Conservation (phyloP, 2,329 filamentous ascomycete genomes). For the Berkeleyomyces rouxiae region DNA sequence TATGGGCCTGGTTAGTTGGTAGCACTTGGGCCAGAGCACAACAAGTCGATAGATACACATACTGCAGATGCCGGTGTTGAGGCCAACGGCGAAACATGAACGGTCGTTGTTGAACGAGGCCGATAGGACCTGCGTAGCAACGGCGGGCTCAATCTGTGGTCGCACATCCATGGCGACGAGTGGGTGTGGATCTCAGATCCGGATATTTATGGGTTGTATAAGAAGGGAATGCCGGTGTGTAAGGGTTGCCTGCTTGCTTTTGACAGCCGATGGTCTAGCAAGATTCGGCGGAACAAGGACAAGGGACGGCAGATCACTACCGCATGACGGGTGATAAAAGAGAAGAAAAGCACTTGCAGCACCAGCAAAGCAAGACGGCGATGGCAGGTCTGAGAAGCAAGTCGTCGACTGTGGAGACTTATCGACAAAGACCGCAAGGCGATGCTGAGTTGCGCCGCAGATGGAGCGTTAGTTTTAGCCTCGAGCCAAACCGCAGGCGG, state of each 20-base stretch:
- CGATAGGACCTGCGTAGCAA: slow-evolving; percentile 60
- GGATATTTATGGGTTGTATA: neutral
- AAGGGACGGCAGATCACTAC: neutral
- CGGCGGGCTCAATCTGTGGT: slow-evolving; percentile 63
- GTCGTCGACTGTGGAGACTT: neutral
- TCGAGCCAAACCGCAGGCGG: neutral
- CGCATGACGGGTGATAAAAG: neutral
- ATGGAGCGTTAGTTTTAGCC: neutral
- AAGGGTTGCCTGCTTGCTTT: neutral
- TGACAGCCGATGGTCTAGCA: neutral
- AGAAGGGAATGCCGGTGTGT: neutral
- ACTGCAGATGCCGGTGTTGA: slow-evolving; percentile 78
- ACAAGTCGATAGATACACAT: slow-evolving; percentile 21
- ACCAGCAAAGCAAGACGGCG: neutral
- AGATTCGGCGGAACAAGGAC: neutral
- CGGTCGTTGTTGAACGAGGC: slow-evolving; percentile 72
- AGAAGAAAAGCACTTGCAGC: neutral
- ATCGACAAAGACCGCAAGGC: neutral
- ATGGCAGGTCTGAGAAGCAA: neutral
- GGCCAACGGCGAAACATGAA: slow-evolving; percentile 72
- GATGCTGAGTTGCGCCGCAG: neutral
- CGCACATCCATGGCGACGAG: slow-evolving; percentile 63
- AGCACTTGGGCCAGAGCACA: neutral
- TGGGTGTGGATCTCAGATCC: neutral
- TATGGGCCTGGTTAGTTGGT: slow-evolving; percentile 15